Evolutionary conservation across 768 basidiomycete genomes (phyloP).

Genomic region (Ramaria rubella): DNA sequence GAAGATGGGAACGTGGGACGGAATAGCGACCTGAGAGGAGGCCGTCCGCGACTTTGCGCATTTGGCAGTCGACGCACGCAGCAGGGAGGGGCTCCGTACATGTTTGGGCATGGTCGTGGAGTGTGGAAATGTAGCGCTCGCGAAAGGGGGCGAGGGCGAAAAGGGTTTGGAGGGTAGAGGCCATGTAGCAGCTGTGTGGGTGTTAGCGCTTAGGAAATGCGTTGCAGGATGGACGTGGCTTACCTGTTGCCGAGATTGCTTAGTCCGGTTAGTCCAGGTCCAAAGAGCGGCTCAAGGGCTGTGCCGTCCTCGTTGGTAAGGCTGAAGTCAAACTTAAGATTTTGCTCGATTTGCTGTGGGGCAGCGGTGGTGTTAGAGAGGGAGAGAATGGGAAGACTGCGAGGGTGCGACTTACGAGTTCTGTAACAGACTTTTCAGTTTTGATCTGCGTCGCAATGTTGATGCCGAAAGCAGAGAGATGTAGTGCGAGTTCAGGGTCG

Average conservation of each 20-base stretch:
- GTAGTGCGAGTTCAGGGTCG: conserved; percentile 66
- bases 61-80: conserved; percentile 89
- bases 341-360: conserved; percentile 88
- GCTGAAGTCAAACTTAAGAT: conserved; percentile 90
- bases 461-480: conserved; percentile 82
- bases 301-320: conserved; percentile 82
- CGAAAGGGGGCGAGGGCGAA: conserved; percentile 79
- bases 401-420: conserved; percentile 66
- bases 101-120: conserved; percentile 45
- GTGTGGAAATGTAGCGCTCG: conserved; percentile 53
- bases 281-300: conserved; percentile 82
- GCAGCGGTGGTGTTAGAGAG: not conserved
- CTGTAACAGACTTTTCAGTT: conserved; percentile 96
- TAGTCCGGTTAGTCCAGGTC: conserved; percentile 83
- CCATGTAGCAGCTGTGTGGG: conserved; percentile 83
- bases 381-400: not conserved
- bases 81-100: conserved; percentile 71
- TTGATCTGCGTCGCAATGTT: conserved; percentile 75
- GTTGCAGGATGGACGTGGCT: conserved; percentile 10
- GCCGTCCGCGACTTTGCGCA: conserved; percentile 88
- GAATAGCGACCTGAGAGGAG: conserved; percentile 90
- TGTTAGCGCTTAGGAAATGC: not conserved
- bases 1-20: conserved; percentile 37
- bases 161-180: conserved; percentile 81
- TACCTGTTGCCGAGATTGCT: conserved; percentile 89